Base-by-base conservation (phyloP, 306 rosid species). In the Trifolium subterraneum region DNA sequence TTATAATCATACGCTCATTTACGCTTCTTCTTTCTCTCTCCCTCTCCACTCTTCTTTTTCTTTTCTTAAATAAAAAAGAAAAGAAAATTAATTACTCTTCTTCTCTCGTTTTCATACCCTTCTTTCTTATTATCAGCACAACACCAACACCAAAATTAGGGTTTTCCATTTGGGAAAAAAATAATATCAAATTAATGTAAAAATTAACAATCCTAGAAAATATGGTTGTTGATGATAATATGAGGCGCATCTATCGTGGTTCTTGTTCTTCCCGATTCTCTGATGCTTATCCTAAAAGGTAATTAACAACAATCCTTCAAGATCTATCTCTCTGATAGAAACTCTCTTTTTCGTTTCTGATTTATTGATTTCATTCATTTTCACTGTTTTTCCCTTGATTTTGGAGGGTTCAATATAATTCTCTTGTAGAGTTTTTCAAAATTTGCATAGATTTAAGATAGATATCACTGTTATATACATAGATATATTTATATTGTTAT, bases 241-340 rank as follows among this genome's bases (percentile, higher is more conserved):
- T 81, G 88, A 84, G 82, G 89, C 75, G 86, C 81, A 75, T 87
- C 88, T 87, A 47, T 81, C 89, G 88, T 62, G 83, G 78, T 76
- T 88, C 87, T 78, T 76, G 83, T 71, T 86, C 92, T 75, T 79
- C 84, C 74, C 87, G 90, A 66, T 89, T 93, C 81, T 85, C 90
- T 55, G 87, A 80, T 82, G 94, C 87, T 73, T 88, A 80, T 86
- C 89, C 92, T 78, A 84, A 86, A 89, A 88, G 98, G 98, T 56
- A 56, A 11, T 56, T 4, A 18, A 18, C 4, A 7, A 54, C 89
- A 85, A 70, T 63, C 82, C 68, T 86, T 81, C 74, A 84, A 78
- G 88, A 85, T 79, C 81, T 83, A 61, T 50, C 13, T 12, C 8
- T 78, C 33, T 29, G 6, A 4, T 0, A 29, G 6, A 29, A 1